Conservation (phyloP, 768 basidiomycete species). For the Dioszegia hungarica region DNA sequence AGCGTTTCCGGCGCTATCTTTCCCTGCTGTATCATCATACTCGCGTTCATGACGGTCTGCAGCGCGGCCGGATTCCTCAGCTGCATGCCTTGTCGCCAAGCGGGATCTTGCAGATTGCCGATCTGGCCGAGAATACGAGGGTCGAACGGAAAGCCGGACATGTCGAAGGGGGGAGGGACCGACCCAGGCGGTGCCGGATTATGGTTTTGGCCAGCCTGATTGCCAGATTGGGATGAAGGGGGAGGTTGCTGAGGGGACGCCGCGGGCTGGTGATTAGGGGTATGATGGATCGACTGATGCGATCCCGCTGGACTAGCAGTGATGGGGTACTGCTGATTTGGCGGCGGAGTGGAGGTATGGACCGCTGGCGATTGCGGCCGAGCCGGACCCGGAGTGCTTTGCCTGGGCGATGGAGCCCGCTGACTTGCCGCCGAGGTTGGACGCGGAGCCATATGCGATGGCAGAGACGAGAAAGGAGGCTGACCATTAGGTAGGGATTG, state of each 20-base stretch:
- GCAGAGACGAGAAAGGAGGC: constrained; percentile 29
- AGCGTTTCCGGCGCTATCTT: constrained; percentile 24
- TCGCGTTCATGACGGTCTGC: constrained; percentile 15
- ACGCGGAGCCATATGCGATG: constrained; percentile 39
- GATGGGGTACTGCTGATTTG: neutral
- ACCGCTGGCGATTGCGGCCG: constrained; percentile 5
- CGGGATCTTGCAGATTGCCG: constrained; percentile 15
- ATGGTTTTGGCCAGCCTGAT: too few relatives aligned
- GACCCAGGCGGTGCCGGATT: too few relatives aligned
- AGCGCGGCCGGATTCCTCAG: constrained; percentile 26
- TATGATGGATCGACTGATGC: constrained; percentile 14
- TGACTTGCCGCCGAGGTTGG: constrained; percentile 41
- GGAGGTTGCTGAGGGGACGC: neutral
- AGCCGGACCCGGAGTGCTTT: neutral
- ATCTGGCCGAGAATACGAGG: constrained; percentile 27
- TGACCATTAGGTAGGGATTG: constrained; percentile 38
- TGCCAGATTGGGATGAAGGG: constrained; percentile 1
- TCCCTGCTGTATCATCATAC: constrained; percentile 17
- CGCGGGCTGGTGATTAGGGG: neutral
- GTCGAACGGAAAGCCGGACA: constrained; percentile 45
- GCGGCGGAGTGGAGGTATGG: neutral
- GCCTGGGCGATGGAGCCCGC: constrained; percentile 21
- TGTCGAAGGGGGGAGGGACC: constrained; percentile 27
- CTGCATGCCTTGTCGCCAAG: constrained; percentile 21
- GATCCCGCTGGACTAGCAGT: constrained; percentile 22